Evolutionary conservation across 2,329 filamentous ascomycete species (phyloP).

Genomic region (Cordyceps cicadae): DNA sequence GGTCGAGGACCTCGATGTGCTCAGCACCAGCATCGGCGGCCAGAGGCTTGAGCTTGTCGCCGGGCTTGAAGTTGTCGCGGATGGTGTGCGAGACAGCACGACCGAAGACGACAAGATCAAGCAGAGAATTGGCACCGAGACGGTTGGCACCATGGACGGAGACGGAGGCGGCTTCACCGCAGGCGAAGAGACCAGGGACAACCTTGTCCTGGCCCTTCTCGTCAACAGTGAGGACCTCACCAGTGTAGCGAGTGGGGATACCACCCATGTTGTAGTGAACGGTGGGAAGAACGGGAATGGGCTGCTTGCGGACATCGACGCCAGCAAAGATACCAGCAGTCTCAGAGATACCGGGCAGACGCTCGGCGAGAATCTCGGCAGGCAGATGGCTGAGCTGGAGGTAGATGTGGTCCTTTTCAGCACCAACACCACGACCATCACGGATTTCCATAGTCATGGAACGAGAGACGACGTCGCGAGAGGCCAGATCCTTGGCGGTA

Average conservation of each 20-base stretch:
- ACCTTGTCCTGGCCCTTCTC: conserved; percentile 82
- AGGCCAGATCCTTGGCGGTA: conserved; percentile 94
- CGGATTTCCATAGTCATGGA: conserved; percentile 99
- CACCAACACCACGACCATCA: conserved; percentile 90
- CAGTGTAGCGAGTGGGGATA: conserved; percentile 95
- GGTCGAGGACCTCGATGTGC: conserved; percentile 77
- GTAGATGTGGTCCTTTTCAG: conserved; percentile 98
- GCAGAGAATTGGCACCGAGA: conserved; percentile 93
- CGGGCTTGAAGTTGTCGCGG: conserved; percentile 85
- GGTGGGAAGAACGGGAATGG: conserved; percentile 90
- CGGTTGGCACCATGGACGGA: conserved; percentile 98
- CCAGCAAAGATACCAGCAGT: conserved; percentile 95
- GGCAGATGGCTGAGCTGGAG: conserved; percentile 95
- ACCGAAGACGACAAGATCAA: conserved; percentile 95
- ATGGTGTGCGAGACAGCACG: conserved; percentile 96
- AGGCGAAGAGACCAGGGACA: conserved; percentile 90
- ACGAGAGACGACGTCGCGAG: conserved; percentile 90
- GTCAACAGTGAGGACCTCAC: conserved; percentile 87
- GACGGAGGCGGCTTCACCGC: conserved; percentile 93
- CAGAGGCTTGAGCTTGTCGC: conserved; percentile 69
- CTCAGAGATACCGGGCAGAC: conserved; percentile 96
- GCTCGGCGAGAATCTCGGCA: conserved; percentile 84
- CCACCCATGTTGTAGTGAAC: conserved; percentile 99
- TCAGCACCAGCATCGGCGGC: conserved; percentile 81
- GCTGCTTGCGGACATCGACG: conserved; percentile 94